These are phyloP conservation scores for Trametes coccinea DNA, from an alignment of 768 basidiomycete genomes.

Conservation along the genomic window DNA sequence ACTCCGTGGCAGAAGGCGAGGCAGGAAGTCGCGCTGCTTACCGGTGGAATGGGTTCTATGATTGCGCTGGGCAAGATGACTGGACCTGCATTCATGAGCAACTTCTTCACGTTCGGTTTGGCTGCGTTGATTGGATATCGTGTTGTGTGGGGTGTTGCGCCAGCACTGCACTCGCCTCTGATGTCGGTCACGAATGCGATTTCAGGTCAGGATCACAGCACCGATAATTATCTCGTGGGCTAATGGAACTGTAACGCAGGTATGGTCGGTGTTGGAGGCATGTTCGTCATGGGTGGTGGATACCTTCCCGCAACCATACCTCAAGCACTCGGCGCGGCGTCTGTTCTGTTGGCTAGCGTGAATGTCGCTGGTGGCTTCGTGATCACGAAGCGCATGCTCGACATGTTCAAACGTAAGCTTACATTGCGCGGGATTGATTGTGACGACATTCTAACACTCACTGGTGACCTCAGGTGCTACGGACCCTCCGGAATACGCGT, in stretches of 20 bases:
- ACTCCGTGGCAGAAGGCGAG: constrained; percentile 86
- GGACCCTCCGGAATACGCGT: constrained; percentile 87
- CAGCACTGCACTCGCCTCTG: constrained; percentile 84
- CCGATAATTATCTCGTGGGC: no score
- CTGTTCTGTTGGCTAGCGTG: constrained; percentile 84
- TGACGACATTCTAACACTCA: background rate
- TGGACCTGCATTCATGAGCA: constrained; percentile 82
- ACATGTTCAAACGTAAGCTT: constrained; percentile 84
- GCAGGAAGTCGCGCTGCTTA: constrained; percentile 71
- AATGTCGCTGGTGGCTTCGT: constrained; percentile 90
- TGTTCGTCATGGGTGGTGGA: constrained; percentile 91
- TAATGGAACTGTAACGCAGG: constrained; percentile 34
- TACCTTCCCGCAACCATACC: constrained; percentile 80
- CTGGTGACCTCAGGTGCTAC: constrained; percentile 52
- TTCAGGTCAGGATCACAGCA: constrained; percentile 48
- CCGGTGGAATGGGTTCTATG: constrained; percentile 72
- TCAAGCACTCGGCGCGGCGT: constrained; percentile 75
- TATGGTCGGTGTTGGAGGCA: constrained; percentile 80
- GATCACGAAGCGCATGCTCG: constrained; percentile 89
- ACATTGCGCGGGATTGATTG: background rate
- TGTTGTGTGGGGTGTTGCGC: constrained; percentile 88
- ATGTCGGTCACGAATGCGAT: constrained; percentile 93
- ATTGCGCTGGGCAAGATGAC: constrained; percentile 79
- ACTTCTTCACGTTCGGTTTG: constrained; percentile 86
- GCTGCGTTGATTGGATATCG: constrained; percentile 86